These are phyloP conservation scores for Crithidia fasciculata DNA, from an alignment of 208 protist genomes.

Conservation along the genomic window DNA sequence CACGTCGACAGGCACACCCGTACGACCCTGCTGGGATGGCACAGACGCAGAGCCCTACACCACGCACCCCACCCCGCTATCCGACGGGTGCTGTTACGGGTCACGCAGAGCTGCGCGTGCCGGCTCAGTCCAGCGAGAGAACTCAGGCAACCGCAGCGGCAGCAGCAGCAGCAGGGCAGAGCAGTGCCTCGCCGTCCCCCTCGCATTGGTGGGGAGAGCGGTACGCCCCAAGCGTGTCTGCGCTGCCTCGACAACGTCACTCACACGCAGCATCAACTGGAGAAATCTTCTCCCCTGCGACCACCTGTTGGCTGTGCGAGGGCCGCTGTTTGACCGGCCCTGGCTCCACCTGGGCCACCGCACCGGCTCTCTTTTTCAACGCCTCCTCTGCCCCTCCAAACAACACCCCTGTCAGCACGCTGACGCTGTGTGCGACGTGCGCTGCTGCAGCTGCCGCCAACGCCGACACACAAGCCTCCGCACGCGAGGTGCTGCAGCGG, in stretches of 20 bases:
- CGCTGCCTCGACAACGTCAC: no score
- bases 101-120: conserved; percentile 9
- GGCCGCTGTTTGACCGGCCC: conserved; percentile 24
- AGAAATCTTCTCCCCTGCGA: background rate
- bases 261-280: background rate
- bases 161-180: background rate
- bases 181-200: background rate
- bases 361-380: conserved; percentile 35
- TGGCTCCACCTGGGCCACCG: conserved; percentile 34
- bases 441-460: conserved; percentile 38
- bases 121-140: background rate
- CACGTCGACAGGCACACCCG: background rate
- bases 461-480: conserved; percentile 13
- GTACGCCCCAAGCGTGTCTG: background rate
- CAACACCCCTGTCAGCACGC: conserved; percentile 15
- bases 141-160: background rate
- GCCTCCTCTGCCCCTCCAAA: background rate
- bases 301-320: conserved; percentile 67
- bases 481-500: conserved; percentile 36
- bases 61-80: conserved; percentile 20
- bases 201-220: background rate
- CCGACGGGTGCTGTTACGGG: background rate
- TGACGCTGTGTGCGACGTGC: conserved; percentile 55
- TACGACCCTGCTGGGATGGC: background rate
- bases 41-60: conserved; percentile 6